Conservation (phyloP, 805 yeast species). For the Myxozyma monticola region DNA sequence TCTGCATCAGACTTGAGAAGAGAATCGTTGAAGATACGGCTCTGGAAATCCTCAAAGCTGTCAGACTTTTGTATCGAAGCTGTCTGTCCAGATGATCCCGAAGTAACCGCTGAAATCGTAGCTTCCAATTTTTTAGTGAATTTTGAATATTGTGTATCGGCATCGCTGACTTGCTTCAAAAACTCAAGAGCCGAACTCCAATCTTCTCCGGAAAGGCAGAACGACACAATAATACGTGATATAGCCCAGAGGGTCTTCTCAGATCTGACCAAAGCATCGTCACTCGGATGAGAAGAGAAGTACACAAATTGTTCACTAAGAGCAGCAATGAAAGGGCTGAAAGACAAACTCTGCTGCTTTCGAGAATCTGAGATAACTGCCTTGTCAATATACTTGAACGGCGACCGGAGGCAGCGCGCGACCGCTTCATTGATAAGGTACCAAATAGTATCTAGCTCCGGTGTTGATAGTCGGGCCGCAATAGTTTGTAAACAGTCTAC, state of each 20-base stretch:
- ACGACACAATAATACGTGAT: slow-evolving; percentile 27
- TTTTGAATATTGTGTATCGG: not conserved
- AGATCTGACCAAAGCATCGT: slow-evolving; percentile 35
- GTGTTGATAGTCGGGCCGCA: slow-evolving; percentile 40
- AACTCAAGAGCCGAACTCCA: slow-evolving; percentile 26
- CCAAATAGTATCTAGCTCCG: slow-evolving; percentile 49
- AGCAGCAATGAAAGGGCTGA: slow-evolving; percentile 60
- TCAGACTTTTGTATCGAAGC: no score
- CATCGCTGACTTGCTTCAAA: not conserved
- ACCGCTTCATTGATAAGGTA: slow-evolving; percentile 71
- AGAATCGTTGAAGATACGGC: no score
- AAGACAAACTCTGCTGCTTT: slow-evolving; percentile 14
- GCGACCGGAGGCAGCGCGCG: slow-evolving; percentile 67
- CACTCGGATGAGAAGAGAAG: no score
- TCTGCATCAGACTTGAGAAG: no score
- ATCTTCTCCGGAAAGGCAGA: slow-evolving; percentile 61
- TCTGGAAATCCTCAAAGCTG: no score
- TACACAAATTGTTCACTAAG: slow-evolving; percentile 70
- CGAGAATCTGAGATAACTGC: not conserved
- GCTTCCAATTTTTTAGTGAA: not conserved
- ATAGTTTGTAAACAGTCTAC: slow-evolving; percentile 22
- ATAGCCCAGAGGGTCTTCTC: slow-evolving; percentile 33
- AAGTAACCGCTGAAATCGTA: no score
- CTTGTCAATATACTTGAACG: slow-evolving; percentile 79
- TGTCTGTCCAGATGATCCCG: no score